A percentile compares a stretch with the other conserved stretches of the same genome.
phyloP scores from a whole-genome alignment of 768 basidiomycete species.

The Phanerochaete carnosa region DNA sequence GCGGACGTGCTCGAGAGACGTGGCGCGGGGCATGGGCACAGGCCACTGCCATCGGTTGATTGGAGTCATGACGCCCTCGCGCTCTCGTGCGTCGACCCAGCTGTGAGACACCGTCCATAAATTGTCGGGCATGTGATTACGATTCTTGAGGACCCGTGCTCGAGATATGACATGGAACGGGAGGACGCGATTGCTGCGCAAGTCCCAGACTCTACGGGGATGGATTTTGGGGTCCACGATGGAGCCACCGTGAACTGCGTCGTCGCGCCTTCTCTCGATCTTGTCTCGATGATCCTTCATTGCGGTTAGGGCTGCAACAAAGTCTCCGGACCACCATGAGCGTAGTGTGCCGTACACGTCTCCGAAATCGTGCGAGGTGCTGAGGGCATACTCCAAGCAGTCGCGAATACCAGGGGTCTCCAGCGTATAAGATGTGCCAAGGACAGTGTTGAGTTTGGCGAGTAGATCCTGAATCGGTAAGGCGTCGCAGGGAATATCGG shows the following conservation, averaged over 20 bases:
- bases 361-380: background rate
- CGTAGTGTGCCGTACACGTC: background rate
- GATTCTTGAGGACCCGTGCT: background rate
- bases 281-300: background rate
- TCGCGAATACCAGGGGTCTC: background rate
- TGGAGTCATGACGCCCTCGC: background rate
- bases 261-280: background rate
- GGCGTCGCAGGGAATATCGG: background rate
- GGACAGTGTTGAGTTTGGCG: background rate
- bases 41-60: constrained; percentile 1
- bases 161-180: background rate
- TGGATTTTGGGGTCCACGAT: background rate
- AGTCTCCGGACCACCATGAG: background rate
- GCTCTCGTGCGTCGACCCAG: background rate
- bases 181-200: constrained; percentile 4
- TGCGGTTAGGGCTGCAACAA: background rate
- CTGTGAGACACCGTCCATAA: background rate
- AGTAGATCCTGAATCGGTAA: background rate
- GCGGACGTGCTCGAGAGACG: constrained; percentile 4
- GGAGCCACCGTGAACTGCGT: background rate
- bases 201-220: constrained; percentile 3
- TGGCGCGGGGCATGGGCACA: constrained; percentile 1
- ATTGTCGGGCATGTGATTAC: background rate
- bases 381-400: background rate
- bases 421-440: background rate